Evolutionary conservation across 2,329 filamentous ascomycete genomes (phyloP).

Genomic region (Onygenales sp.): DNA sequence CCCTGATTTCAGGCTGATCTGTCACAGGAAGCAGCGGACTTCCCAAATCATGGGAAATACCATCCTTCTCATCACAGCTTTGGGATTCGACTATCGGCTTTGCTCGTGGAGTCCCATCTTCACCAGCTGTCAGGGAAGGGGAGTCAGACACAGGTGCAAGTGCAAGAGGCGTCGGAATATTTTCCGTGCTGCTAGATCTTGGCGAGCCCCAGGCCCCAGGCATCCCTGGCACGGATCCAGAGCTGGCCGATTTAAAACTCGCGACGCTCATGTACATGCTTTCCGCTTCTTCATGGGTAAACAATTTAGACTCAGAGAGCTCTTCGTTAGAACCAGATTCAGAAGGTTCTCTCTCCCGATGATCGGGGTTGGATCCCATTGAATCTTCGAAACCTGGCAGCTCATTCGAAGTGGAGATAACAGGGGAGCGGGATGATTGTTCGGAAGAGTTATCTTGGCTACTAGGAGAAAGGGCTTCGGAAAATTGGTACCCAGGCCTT

Average conservation of each 20-base stretch:
- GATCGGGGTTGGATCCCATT: not conserved
- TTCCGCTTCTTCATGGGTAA: constrained; percentile 41
- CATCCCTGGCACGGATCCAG: constrained; percentile 23
- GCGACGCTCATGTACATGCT: constrained; percentile 49
- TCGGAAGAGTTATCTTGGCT: not conserved
- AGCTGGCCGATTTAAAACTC: constrained; percentile 29
- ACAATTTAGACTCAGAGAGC: constrained; percentile 38
- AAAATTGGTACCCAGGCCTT: not conserved
- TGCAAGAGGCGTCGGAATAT: not conserved
- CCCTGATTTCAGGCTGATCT: not conserved
- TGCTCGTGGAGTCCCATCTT: constrained; percentile 22
- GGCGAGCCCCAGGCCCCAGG: constrained; percentile 35
- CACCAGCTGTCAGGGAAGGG: not conserved
- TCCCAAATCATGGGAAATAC: constrained; percentile 1
- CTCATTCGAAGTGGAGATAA: not conserved
- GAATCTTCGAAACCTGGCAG: not conserved
- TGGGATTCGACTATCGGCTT: constrained; percentile 13
- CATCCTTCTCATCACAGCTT: constrained; percentile 8
- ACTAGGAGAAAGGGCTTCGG: not conserved
- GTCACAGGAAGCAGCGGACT: constrained; percentile 6
- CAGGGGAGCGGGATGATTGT: not conserved
- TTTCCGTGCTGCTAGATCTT: constrained; percentile 11
- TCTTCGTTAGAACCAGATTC: constrained; percentile 17
- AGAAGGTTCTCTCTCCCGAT: not conserved
- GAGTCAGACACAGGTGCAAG: not conserved